Base-by-base conservation (phyloP, 805 yeast species). In the Grigorovia transvaalensis region DNA sequence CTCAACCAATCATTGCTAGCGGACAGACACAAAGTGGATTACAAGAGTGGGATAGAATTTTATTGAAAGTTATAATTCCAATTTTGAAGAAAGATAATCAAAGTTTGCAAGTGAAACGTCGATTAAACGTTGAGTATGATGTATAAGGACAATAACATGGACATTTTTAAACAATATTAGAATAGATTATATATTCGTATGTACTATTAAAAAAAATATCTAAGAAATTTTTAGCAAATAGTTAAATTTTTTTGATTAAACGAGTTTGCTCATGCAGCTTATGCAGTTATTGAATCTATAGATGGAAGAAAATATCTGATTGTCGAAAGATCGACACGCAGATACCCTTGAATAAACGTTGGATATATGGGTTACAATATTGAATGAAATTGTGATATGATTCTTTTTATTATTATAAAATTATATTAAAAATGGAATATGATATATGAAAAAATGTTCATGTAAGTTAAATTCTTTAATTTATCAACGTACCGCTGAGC, bases 1-100 rank as follows among this genome's bases (percentile, higher is more conserved):
- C 59, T 5, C 8, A 47, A 1, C 18, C 2, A 17, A 35, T 45
- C 11, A 41, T 12, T n/a, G 46, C 38, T 35, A 9, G 9, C 13
- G 44, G 35, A 20, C 12, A 44, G 2, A 46, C 49, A 19, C 49
- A 43, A 33, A 42, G 44, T 20, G 53, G 53, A 19, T 55, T 60
- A 19, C 57, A 56, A 40, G 67, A 66, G 45, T 67, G 71, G 71
- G 70, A 66, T 50, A 57, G 50, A 17, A 54, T 62, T 33, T 50
- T 67, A 50, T 18, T 65, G 17, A 56, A 53, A 13, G 49, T 51
- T 8, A 50, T 65, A 12, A 56, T 63, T 6, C 69, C 70, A 6
- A 53, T 59, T 18, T 47, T 66, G 23, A 60, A 63, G 44, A 57
- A 56, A 46, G 59, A 56, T 48, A 58, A 54, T 45, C 57, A 56